A percentile compares a stretch with the other conserved stretches of the same genome.
phyloP scores from a whole-genome alignment of 2,329 filamentous ascomycete species.

The Sarocladium oryzae region DNA sequence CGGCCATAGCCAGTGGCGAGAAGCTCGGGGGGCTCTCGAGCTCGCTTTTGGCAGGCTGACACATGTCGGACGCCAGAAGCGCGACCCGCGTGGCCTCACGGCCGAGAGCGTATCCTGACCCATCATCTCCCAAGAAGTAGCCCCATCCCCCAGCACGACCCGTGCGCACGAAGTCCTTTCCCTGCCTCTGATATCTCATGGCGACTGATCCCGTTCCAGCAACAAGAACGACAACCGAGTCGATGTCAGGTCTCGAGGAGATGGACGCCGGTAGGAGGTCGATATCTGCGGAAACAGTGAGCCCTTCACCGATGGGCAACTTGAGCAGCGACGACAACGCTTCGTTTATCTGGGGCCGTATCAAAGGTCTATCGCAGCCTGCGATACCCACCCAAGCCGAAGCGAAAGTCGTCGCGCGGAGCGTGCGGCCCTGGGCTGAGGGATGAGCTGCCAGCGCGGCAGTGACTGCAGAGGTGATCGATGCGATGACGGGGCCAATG shows the following conservation, averaged over 20 bases:
- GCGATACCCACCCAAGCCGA: conserved; percentile 33
- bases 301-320: conserved; percentile 13
- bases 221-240: conserved; percentile 28
- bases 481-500: conserved; percentile 19
- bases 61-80: conserved; percentile 23
- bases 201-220: conserved; percentile 36
- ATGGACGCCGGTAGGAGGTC: conserved; percentile 28
- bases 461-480: conserved; percentile 21
- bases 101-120: conserved; percentile 34
- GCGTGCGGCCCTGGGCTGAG: conserved; percentile 4
- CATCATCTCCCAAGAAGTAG: conserved; percentile 35
- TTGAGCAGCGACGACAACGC: conserved; percentile 23
- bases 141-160: conserved; percentile 38
- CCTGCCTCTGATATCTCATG: conserved; percentile 27
- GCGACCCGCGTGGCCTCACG: conserved; percentile 26
- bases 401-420: conserved; percentile 14
- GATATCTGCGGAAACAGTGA: conserved; percentile 32
- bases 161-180: conserved; percentile 17
- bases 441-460: conserved; percentile 16
- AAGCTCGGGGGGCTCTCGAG: not conserved
- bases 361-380: conserved; percentile 29
- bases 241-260: conserved; percentile 12
- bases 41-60: conserved; percentile 8
- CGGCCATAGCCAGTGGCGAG: conserved; percentile 12
- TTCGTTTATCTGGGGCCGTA: conserved; percentile 20